phyloP scores from a whole-genome alignment of 306 rosid genomes.

The Sesbania bispinosa region DNA sequence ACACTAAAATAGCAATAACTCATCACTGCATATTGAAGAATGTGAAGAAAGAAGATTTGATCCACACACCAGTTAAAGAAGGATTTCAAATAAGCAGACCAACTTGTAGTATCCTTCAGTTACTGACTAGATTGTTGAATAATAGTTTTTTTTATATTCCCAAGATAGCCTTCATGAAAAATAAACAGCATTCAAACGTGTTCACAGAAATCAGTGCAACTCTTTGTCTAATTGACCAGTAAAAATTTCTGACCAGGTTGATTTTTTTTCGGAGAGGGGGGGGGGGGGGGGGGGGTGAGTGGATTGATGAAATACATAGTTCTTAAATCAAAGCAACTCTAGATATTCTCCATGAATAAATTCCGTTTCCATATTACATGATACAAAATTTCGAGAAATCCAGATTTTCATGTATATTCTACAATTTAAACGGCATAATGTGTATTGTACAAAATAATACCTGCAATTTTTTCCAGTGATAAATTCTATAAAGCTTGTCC shows the following conservation, averaged over 20 bases:
- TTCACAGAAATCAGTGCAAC: neutral
- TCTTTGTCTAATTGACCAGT: neutral
- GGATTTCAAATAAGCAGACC: neutral
- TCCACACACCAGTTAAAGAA: neutral
- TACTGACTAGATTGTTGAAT: conserved; percentile 7
- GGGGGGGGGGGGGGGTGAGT: too few relatives aligned
- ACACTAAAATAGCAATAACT: neutral
- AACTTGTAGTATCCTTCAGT: neutral
- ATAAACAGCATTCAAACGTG: neutral
- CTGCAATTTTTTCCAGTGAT: conserved; percentile 81
- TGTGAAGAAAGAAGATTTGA: neutral
- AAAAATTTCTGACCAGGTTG: neutral
- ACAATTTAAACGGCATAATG: conserved; percentile 5
- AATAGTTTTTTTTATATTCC: too few relatives aligned
- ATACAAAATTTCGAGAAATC: conserved; percentile 8
- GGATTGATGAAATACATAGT: neutral
- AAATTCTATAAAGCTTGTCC: conserved; percentile 55
- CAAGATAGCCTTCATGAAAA: too few relatives aligned
- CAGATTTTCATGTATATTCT: neutral
- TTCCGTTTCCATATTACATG: neutral
- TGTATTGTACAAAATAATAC: conserved; percentile 34
- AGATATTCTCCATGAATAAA: neutral
- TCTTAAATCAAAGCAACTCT: neutral
- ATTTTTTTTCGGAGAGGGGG: too few relatives aligned
- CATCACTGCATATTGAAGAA: neutral